Base-by-base conservation (phyloP, 179 eudicot species). In the Actinidia arguta region DNA sequence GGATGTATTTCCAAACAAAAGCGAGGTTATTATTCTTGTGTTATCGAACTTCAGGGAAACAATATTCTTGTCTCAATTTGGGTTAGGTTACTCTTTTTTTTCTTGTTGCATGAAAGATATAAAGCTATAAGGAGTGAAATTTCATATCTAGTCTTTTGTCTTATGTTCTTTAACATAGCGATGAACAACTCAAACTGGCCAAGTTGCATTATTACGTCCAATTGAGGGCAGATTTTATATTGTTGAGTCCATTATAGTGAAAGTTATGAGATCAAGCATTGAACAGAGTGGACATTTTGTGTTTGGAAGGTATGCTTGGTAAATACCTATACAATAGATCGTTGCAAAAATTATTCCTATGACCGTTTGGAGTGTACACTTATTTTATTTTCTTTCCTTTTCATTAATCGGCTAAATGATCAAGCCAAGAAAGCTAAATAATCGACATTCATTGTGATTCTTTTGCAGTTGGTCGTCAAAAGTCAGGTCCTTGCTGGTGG, bases 401-500 rank as follows among this genome's bases (percentile, higher is more conserved):
- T 3, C 10, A 31, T 55, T 75, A 18, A 11, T 61, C 11, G 47
- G 55, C 27, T 14, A 31, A 71, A 71, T 47, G 27, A 71, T 20
- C 24, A 9, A 73, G 24, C 20, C 4, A 7, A 54, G 55, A 20
- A 20, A 71, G 56, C 10, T 58, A 56, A 62, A 62, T 62, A 50
- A 55, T 10, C n/a, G 39, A 76, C 31, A 31, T 20, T 72, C n/a
- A 72, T 24, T 81, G 31, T 87, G 22, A 68, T 59, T 73, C 27
- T 77, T 78, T 39, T 90, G 83, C 87, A 95, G 99, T 83, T 94
- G 85, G 99, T 95, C 39, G 98, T 95, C 75, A 95, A 95, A 90
- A 93, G 98, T 81, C 99, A 94, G 90, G 83, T 95, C 74, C 95
- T 95, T 84, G 99, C 99, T 87, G 99, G 99, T 87, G 99, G 99